Evolutionary conservation across 148 eudicot genomes (phyloP).

Genomic region (Diospyros lotus): DNA sequence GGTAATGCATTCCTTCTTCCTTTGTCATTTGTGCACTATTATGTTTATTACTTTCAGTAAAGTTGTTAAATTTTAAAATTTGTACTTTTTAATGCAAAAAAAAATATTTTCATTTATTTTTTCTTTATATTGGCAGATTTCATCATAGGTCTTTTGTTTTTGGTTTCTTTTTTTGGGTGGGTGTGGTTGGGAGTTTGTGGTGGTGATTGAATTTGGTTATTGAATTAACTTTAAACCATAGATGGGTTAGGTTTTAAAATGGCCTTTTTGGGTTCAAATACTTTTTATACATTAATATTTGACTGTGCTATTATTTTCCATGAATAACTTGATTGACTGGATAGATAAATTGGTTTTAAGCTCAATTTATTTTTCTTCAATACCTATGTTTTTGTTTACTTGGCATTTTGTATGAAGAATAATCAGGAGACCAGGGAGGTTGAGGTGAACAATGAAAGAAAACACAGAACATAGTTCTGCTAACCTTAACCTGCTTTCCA

Average conservation of each 20-base stretch:
- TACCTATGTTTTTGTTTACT: constrained; percentile 1
- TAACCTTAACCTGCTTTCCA: background rate
- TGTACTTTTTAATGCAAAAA: background rate
- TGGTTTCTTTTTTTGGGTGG: background rate
- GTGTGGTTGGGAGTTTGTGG: background rate
- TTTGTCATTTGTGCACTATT: constrained; percentile 9
- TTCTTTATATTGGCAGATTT: background rate
- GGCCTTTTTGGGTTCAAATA: too few relatives aligned
- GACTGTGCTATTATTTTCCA: background rate
- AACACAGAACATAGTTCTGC: background rate
- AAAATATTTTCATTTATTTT: background rate
- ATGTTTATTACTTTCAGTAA: background rate
- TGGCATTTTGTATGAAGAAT: background rate
- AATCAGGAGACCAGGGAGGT: background rate
- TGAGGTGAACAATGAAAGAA: background rate
- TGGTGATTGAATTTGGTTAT: background rate
- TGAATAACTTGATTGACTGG: background rate
- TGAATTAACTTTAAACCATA: background rate
- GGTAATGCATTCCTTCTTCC: constrained; percentile 40
- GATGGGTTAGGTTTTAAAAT: background rate
- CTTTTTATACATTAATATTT: too few relatives aligned
- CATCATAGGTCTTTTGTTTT: background rate
- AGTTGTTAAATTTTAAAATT: background rate
- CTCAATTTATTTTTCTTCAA: background rate
- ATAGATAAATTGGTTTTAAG: background rate